Conservation (phyloP, 345 rosid species). For the Rubroshorea leprosula region DNA sequence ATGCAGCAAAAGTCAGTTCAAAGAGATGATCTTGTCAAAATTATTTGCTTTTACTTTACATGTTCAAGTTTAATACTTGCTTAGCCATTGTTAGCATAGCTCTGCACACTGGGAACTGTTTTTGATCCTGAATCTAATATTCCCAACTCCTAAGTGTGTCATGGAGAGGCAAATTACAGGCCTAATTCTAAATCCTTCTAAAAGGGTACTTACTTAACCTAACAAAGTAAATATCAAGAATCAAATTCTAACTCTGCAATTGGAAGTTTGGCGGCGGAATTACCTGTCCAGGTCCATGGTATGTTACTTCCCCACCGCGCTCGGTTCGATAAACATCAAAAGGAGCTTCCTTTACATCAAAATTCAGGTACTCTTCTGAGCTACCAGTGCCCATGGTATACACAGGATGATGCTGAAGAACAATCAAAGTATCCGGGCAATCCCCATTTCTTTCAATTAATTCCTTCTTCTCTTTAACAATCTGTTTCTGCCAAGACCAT, state of each 20-base stretch:
- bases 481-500: slow-evolving; percentile 67
- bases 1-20: slow-evolving; percentile 17
- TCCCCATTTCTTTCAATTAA: slow-evolving; percentile 44
- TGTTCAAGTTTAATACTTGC: too few species aligned
- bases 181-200: too few species aligned
- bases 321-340: slow-evolving; percentile 68
- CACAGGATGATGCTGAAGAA: slow-evolving; percentile 68
- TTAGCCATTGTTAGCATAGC: too few species aligned
- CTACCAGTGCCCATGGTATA: slow-evolving; percentile 74
- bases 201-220: too few species aligned
- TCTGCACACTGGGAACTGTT: too few species aligned
- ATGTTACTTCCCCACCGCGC: slow-evolving; percentile 89
- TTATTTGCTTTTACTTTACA: too few species aligned
- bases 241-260: too few species aligned
- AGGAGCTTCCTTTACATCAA: slow-evolving; percentile 58
- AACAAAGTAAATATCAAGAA: too few species aligned
- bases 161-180: too few species aligned
- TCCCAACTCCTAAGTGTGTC: too few species aligned
- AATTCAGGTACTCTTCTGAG: slow-evolving; percentile 49
- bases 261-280: slow-evolving; percentile 1
- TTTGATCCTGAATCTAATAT: too few species aligned
- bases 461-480: slow-evolving; percentile 52
- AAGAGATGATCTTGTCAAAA: not conserved
- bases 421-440: slow-evolving; percentile 60
- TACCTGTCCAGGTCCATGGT: slow-evolving; percentile 97